These are phyloP conservation scores for Allium sativum DNA, from an alignment of 106 monocot species.

Conservation along the genomic window DNA sequence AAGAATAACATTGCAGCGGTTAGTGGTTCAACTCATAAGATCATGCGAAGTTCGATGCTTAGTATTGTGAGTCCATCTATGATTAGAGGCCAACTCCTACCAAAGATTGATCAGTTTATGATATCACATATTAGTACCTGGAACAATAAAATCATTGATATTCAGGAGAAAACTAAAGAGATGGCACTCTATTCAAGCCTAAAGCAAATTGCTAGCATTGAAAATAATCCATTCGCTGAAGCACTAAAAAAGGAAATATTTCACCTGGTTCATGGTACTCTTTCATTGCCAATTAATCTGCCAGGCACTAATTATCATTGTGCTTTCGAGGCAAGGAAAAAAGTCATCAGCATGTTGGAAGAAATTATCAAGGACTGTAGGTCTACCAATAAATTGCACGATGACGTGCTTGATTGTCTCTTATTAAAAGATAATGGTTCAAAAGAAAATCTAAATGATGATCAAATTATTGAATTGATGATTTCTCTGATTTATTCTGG, in stretches of 20 bases:
- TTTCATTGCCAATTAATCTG: constrained; percentile 45
- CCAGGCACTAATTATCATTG: constrained; percentile 37
- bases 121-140: constrained; percentile 44
- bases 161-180: constrained; percentile 83
- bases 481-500: constrained; percentile 84
- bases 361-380: constrained; percentile 51
- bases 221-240: constrained; percentile 17
- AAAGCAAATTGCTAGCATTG: constrained; percentile 35
- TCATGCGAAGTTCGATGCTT: constrained; percentile 63
- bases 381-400: constrained; percentile 14
- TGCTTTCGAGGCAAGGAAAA: constrained; percentile 41
- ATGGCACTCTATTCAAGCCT: constrained; percentile 29
- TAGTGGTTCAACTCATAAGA: constrained; percentile 68
- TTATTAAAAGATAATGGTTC: constrained; percentile 25
- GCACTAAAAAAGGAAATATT: constrained; percentile 24
- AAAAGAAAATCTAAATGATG: constrained; percentile 45
- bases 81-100: constrained; percentile 56
- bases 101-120: constrained; percentile 81
- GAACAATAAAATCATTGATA: constrained; percentile 24
- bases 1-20: constrained; percentile 81
- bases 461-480: constrained; percentile 83
- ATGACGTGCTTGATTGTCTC: constrained; percentile 70
- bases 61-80: constrained; percentile 47
- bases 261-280: constrained; percentile 33
- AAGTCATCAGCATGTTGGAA: constrained; percentile 35